Percentiles rank a stretch among this genome's conserved stretches.
Conservation (phyloP, 306 rosid species). For the Crotalaria pallida region DNA sequence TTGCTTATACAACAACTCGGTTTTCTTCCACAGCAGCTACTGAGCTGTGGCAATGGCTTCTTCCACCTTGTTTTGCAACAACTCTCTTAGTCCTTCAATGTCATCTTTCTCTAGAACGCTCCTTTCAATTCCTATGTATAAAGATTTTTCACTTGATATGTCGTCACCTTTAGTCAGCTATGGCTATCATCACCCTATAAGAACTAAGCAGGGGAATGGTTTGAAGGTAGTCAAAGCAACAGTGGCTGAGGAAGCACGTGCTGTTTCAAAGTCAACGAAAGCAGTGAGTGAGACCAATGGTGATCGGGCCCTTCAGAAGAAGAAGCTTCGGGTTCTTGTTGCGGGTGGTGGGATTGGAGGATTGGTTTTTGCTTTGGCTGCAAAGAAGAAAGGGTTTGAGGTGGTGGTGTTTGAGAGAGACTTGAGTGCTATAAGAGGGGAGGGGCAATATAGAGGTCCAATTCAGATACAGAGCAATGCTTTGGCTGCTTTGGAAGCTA, state of each 20-base stretch:
- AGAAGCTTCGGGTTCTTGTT: conserved; percentile 58
- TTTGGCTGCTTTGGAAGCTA: conserved; percentile 94
- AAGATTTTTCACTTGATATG: conserved; percentile 31
- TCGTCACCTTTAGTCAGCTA: conserved; percentile 28
- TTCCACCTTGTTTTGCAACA: conserved; percentile 43
- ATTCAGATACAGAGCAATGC: conserved; percentile 99
- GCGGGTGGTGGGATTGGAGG: conserved; percentile 99
- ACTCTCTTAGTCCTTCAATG: conserved; percentile 47
- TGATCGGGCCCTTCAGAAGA: conserved; percentile 30
- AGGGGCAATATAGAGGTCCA: conserved; percentile 95
- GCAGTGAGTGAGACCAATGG: conserved; percentile 14
- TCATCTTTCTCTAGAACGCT: conserved; percentile 42
- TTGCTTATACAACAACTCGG: neutral
- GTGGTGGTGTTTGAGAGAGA: conserved; percentile 97
- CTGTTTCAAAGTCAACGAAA: conserved; percentile 7
- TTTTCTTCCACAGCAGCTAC: neutral
- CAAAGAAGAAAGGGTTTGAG: conserved; percentile 87
- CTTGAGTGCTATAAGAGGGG: conserved; percentile 91
- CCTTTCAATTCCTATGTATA: conserved; percentile 34
- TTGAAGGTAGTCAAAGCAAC: conserved; percentile 38
- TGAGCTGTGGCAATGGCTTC: conserved; percentile 40
- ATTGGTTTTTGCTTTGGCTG: conserved; percentile 88
- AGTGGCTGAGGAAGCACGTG: conserved; percentile 33
- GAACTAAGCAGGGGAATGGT: conserved; percentile 26
- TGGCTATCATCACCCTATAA: conserved; percentile 21